These are phyloP conservation scores for Neopestalotiopsis sp. DNA, from an alignment of 2,329 filamentous ascomycete genomes.

Conservation along the genomic window DNA sequence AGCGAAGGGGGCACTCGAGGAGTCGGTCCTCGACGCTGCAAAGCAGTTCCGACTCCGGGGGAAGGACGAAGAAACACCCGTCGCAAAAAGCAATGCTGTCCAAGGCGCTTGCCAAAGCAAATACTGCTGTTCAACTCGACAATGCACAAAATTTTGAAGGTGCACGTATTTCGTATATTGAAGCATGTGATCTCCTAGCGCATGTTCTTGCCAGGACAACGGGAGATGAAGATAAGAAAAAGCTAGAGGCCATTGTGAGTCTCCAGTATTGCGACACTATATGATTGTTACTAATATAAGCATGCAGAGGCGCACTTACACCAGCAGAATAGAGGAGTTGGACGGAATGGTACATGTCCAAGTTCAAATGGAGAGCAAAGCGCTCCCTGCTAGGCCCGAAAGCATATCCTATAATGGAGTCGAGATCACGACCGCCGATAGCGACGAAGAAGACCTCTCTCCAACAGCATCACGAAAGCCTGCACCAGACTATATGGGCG, in stretches of 20 bases:
- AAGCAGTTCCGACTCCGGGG: conserved; percentile 49
- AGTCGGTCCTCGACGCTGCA: conserved; percentile 52
- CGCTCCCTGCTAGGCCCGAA: conserved; percentile 73
- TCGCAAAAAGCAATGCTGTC: conserved; percentile 96
- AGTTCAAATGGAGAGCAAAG: conserved; percentile 66
- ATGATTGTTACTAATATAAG: neutral
- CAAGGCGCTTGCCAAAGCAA: conserved; percentile 92
- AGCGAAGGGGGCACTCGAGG: conserved; percentile 49
- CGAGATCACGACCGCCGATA: conserved; percentile 39
- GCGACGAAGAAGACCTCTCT: conserved; percentile 52
- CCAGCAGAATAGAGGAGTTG: conserved; percentile 86
- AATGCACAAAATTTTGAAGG: conserved; percentile 95
- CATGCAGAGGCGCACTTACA: conserved; percentile 82
- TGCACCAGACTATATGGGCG: conserved; percentile 36
- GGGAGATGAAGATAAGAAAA: conserved; percentile 85
- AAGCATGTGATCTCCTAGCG: conserved; percentile 87
- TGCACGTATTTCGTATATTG: conserved; percentile 86
- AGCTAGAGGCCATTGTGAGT: conserved; percentile 92
- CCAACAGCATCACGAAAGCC: conserved; percentile 56
- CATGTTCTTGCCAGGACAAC: conserved; percentile 86
- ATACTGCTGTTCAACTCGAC: conserved; percentile 92
- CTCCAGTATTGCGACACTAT: neutral
- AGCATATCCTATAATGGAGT: conserved; percentile 61
- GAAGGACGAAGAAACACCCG: conserved; percentile 48
- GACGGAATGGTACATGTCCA: conserved; percentile 70